These are phyloP conservation scores for Harrya chromipes DNA, from an alignment of 768 basidiomycete genomes.

Conservation along the genomic window DNA sequence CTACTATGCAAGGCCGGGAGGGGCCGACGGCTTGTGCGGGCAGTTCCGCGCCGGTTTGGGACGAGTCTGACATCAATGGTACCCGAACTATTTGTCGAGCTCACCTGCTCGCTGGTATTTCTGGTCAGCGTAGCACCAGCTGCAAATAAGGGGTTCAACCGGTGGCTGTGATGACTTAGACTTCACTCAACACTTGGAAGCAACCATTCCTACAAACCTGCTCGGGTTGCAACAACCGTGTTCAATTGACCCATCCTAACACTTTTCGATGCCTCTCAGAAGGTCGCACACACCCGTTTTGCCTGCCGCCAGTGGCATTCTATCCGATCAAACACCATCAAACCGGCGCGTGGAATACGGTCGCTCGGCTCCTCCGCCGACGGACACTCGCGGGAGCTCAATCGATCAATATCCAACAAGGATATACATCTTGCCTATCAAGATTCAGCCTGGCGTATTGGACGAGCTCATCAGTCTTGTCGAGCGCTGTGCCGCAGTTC, in stretches of 20 bases:
- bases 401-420: conserved; percentile 10
- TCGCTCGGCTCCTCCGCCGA: conserved; percentile 1
- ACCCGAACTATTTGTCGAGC: too few relatives aligned
- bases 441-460: conserved; percentile 23
- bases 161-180: conserved; percentile 1
- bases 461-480: conserved; percentile 26
- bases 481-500: conserved; percentile 7
- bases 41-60: too few relatives aligned
- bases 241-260: background rate
- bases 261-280: conserved; percentile 12
- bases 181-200: background rate
- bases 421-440: conserved; percentile 33
- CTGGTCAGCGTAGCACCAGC: too few relatives aligned
- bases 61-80: too few relatives aligned
- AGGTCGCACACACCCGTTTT: conserved; percentile 6
- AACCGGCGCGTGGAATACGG: conserved; percentile 7
- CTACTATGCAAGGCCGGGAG: too few relatives aligned
- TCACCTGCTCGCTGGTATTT: too few relatives aligned
- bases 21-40: too few relatives aligned
- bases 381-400: conserved; percentile 3
- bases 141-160: too few relatives aligned
- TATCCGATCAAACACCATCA: conserved; percentile 7
- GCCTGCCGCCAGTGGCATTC: background rate
- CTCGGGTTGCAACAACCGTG: too few relatives aligned
- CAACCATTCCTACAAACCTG: too few relatives aligned